Base-by-base conservation (phyloP, 2,329 filamentous ascomycete species). In the Cercospora sp. region DNA sequence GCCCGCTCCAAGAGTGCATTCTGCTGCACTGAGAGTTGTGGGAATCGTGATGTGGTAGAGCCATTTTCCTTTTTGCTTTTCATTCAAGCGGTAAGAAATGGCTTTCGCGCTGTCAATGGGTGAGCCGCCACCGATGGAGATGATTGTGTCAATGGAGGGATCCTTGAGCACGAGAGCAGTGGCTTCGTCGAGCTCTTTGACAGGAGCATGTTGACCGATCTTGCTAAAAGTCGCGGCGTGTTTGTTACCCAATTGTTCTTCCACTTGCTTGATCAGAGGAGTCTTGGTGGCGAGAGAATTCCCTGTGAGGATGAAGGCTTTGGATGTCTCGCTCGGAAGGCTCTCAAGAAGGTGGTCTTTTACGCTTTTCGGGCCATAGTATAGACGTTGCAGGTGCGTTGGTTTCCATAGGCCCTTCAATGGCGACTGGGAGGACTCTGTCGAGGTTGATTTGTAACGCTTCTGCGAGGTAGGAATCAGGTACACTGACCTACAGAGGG, bases 221-320 rank as follows among this genome's bases (percentile, higher is more conserved):
- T 83, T 83, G 70, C 79, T 79, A 74, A 86, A 87, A 0, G 86
- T 87, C 67, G 84, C 84, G 2, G 84, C 85, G 75, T 87, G 85
- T 72, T 86, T 84, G 13, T 77, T 70, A 5, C 81, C 81, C 0
- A 88, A 78, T 0, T 85, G 76, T 10, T 79, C 70, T 76, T 87
- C 85, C 16, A 87, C 80, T 60, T 84, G 78, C 65, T 82, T 80
- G 69, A 88, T 81, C 7, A 88, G 78, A 0, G 81, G 78, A 0
- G 86, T 87, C 72, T 86, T 87, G 51, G 76, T 84, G 6, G 84
- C 83, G 6, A 88, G 80, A 0, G 85, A 87, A 51, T 77, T 79
- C 26, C 85, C 85, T 0, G 86, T 87, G 55, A 88, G 82, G 73
- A 88, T 85, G 77, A 87, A 87, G 1, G 85, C 86, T 77, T 86